A percentile compares a stretch with the other conserved stretches of the same genome.
Conservation (phyloP, 495 filamentous ascomycete genomes). For the Lindgomyces ingoldianus region DNA sequence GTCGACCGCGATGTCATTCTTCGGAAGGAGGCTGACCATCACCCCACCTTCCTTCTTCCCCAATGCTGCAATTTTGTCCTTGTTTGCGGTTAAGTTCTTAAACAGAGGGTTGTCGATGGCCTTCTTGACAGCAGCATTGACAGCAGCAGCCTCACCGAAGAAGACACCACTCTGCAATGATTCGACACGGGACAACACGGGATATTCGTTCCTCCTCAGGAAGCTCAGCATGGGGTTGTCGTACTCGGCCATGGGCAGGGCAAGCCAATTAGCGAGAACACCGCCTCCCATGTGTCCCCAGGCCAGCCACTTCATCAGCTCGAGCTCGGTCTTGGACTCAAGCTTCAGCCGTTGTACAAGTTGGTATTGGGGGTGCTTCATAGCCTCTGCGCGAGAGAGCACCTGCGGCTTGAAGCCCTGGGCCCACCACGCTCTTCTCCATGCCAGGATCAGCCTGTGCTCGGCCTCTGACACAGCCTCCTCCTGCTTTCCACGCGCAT, state of each 20-base stretch:
- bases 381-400: conserved; percentile 76
- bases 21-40: conserved; percentile 58
- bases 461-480: conserved; percentile 66
- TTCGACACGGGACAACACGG: conserved; percentile 72
- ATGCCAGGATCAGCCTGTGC: conserved; percentile 75
- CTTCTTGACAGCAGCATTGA: conserved; percentile 66
- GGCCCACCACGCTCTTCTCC: conserved; percentile 93
- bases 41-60: conserved; percentile 58
- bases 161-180: conserved; percentile 71
- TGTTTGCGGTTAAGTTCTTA: conserved; percentile 32
- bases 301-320: conserved; percentile 82
- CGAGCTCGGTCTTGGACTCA: conserved; percentile 54
- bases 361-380: conserved; percentile 79
- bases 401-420: conserved; percentile 87
- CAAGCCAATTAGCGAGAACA: conserved; percentile 72
- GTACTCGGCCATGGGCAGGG: conserved; percentile 81
- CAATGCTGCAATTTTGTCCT: conserved; percentile 26
- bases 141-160: conserved; percentile 64
- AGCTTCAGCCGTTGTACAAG: conserved; percentile 61
- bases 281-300: conserved; percentile 94
- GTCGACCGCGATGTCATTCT: conserved; percentile 65
- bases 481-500: conserved; percentile 63
- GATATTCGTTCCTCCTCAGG: conserved; percentile 72
- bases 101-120: conserved; percentile 54
- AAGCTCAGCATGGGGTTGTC: conserved; percentile 71